Evolutionary conservation across 2,329 filamentous ascomycete genomes (phyloP), one percentile per base, ranked within the genome.

Genomic region (Chaetomium strumarium): DNA sequence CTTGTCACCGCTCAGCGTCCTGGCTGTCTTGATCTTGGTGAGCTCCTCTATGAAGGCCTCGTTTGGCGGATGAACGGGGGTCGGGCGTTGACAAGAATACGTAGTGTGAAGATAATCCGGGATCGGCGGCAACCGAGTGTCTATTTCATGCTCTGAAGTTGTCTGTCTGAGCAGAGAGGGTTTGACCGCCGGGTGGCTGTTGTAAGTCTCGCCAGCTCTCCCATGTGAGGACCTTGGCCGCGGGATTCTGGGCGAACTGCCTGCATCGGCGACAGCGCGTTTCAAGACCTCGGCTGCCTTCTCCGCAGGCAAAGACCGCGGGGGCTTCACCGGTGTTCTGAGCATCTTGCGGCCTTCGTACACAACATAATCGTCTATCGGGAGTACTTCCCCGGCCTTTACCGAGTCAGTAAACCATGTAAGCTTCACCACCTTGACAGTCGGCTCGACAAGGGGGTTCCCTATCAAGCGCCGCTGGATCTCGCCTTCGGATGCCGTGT

Each of bases 1-100:
- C 43, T 86, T 77, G 61, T 96, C 90, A 9, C 83, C 81, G 1
- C 79, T 83, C 1, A 96, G 74, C 14, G 81, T 76, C 19, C 92
- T 80, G 2, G 85, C 77, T 2, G 80, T 81, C 42, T 86, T 81
- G 58, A 97, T 89, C 54, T 85, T 84, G 60, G 83, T 80, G 5
- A 99, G 76, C 55, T 87, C 77, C 1, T 78, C 70, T 39, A 96
- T 81, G 66, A 99, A 97, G 0, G 68, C 68, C 39, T 81, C 75
- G 60, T 97, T 97, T 0, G 87, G 86, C 0, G 83, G 75, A 50
- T 84, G 72, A 0, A 80, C 69, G 0, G 84, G 86, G 0, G 90
- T 89, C 1, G 83, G 80, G 20, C 92, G 83, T 66, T 95, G 81
- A 62, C 93, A 97, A 5, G 91, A 84, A 67, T 93, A 96, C 6